phyloP scores from a whole-genome alignment of 2,329 filamentous ascomycete species.

The Fusarium veterinarium region DNA sequence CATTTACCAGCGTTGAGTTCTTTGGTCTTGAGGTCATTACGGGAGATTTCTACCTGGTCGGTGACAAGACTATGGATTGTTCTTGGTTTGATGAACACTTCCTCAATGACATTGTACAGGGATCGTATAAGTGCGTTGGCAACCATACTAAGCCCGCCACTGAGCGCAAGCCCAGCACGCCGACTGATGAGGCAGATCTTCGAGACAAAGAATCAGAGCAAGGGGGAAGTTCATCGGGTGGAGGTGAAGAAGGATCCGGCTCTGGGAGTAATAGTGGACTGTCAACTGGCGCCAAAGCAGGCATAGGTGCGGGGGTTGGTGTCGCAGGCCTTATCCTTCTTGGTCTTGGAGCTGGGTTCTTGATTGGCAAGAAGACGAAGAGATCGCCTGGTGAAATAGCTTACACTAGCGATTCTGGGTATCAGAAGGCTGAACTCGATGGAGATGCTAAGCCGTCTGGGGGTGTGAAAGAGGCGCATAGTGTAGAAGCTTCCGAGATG shows the following conservation, averaged over 20 bases:
- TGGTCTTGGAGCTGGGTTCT: background rate
- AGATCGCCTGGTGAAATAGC: rapidly evolving
- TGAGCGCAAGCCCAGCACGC: background rate
- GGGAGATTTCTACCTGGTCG: rapidly evolving
- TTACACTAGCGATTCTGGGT: too few species aligned
- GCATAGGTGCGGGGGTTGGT: background rate
- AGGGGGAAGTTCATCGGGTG: background rate
- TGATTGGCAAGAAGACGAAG: background rate
- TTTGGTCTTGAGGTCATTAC: background rate
- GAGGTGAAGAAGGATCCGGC: rapidly evolving
- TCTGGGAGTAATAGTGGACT: background rate
- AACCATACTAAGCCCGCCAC: background rate
- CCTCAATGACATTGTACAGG: background rate
- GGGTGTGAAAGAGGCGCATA: background rate
- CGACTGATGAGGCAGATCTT: background rate
- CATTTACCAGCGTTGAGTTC: background rate
- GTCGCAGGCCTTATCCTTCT: background rate
- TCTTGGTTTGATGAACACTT: background rate
- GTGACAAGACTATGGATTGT: background rate
- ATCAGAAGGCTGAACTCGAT: background rate
- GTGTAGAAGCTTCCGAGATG: background rate
- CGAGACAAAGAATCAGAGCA: rapidly evolving
- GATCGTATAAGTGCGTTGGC: background rate
- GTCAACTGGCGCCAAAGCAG: background rate
- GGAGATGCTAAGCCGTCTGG: rapidly evolving